Evolutionary conservation across 345 rosid species (phyloP), one percentile per base, ranked within the genome.

Genomic region (Arabis alpina): DNA sequence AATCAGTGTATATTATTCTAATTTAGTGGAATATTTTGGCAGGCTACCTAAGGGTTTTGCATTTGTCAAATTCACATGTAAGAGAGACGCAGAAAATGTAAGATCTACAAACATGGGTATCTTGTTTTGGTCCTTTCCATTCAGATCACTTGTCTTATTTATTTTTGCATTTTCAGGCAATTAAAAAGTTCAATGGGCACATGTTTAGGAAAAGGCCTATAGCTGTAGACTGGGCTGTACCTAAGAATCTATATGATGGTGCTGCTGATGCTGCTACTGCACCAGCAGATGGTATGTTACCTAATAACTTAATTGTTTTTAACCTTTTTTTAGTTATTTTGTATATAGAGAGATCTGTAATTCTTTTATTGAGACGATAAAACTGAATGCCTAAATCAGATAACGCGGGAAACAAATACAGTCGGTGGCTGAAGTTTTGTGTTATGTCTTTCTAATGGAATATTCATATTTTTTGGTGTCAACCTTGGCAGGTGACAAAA

Each of bases 151-250:
- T 37, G 36, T 47, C 77, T 72, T 53, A 30, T 44, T 15, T 36
- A 2, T 10, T 4, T 76, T 52, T 55, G 34, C 75, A 39, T 69
- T 69, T 77, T 79, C 87, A 91, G 98, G 97, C 95, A 74, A 89
- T 91, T 80, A 66, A 86, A 81, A 87, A 83, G 86, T 91, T 93
- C 84, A 91, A 93, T n/a, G 90, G 87, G 62, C 77, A 86, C 73
- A 76, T 51, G 82, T 84, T 89, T 81, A 81, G 73, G 59, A 85
- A 83, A 81, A 85, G 99, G 74, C 84, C 96, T 34, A 85, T 91
- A 75, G 95, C 95, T 56, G 93, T 94, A 68, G 99, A 94, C 74
- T 91, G 95, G 99, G 99, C 95, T 68, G 89, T 94, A 79, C 84
- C 99, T 11, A 94, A 91, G 80, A 94, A 91, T 68, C 59, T 94